Evolutionary conservation across 306 rosid genomes (phyloP), one percentile per base, ranked within the genome.

Genomic region (Glycine latifolia): DNA sequence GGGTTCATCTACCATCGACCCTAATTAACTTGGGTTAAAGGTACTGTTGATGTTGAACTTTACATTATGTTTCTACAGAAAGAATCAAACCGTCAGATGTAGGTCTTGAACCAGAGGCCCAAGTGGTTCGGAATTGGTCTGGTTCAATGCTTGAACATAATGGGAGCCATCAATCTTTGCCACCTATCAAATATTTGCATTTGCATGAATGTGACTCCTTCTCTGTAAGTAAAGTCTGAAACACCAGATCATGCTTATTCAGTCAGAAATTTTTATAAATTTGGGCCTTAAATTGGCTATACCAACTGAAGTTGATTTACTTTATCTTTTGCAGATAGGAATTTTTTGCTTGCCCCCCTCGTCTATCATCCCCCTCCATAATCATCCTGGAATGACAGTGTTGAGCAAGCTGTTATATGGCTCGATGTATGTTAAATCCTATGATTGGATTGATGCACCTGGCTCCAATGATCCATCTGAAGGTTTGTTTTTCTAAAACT

Each of bases 271-370:
- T 81, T 82, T 69, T 74, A 52, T 59, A 14, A 58, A 52, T 37
- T 54, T 62, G 20, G 47, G 49, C 75, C 71, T 71, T 20, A 43
- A 53, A 39, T 82, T 49, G 49, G 71, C 35, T 75, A 44, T 39
- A 71, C 15, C 20, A n/a, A 65, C 47, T 12, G 56, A 79, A 54
- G 48, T 75, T 63, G 62, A 58, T 53, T 69, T 61, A 15, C 12
- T 39, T 80, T 8, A 33, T 81, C 11, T 75, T 87, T 63, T 79
- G 82, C 87, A 94, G 97, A 94, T 94, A 63, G 98, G 98, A 85
- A 92, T 94, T 37, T 94, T 94, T 89, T 94, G 98, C 91, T 91
- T 94, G 98, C 97, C 97, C 0, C 93, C 97, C 20, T 84, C 90
- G 6, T 91, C 98, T 61, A 86, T 94, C 75, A 91, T 94, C 87